Conservation (phyloP, 176 grass and related monocot species). For the Carex scoparia region DNA sequence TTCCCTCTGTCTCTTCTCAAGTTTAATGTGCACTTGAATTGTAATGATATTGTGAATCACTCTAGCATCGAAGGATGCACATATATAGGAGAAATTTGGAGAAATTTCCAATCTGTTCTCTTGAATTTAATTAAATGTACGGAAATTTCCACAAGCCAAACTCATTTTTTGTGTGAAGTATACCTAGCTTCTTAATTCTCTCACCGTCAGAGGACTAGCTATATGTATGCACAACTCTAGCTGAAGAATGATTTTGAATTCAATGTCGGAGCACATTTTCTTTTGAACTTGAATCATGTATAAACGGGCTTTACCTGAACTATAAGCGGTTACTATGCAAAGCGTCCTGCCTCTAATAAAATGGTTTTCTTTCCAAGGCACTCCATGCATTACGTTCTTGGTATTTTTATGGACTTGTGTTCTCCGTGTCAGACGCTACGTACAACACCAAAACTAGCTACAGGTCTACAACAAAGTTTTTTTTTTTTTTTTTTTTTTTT, state of each 20-base stretch:
- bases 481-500: too few species aligned
- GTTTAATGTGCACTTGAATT: neutral
- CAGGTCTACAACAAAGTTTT: neutral
- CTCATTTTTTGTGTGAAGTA: neutral
- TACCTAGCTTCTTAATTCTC: neutral
- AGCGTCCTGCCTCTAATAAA: neutral
- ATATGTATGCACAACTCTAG: neutral
- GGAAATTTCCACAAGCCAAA: slow-evolving; percentile 22
- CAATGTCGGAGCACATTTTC: neutral
- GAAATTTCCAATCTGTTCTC: neutral
- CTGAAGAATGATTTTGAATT: neutral
- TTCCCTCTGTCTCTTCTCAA: neutral
- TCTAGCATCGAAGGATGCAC: neutral
- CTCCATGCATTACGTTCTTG: neutral
- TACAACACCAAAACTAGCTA: too few species aligned
- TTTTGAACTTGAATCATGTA: slow-evolving; percentile 8
- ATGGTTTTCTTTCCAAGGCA: neutral
- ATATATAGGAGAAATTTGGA: slow-evolving; percentile 25
- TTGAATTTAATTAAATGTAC: slow-evolving; percentile 2
- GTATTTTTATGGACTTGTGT: neutral
- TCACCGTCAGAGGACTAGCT: neutral
- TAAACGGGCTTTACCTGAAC: neutral
- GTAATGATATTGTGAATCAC: neutral
- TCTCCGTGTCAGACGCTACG: too few species aligned
- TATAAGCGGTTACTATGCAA: neutral